Evolutionary conservation across 495 filamentous ascomycete species (phyloP), one percentile per base, ranked within the genome.

Genomic region (Hypoxylon rickii): DNA sequence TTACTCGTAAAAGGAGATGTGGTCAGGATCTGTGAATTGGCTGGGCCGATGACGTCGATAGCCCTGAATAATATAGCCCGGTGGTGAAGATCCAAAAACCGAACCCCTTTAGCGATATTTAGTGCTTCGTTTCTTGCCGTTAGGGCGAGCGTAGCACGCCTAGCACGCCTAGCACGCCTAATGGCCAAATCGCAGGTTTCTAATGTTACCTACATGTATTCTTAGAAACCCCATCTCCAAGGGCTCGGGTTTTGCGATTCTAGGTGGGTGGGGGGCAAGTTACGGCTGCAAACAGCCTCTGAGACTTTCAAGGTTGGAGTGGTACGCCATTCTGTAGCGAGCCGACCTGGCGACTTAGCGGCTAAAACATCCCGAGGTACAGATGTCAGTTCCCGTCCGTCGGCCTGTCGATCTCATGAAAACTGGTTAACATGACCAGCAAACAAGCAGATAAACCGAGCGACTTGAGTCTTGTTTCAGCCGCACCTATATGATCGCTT

Each of bases 21-120:
- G n/a, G 13, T 31, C 17, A 22, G 6, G 4, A 19, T 46, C 32
- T 46, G 12, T 12, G 13, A 34, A 19, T 33, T 47, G 15, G 18
- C 26, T 18, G 19, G 33, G 16, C 19, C 17, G 32, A 62, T 62
- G 58, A 62, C 58, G 52, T 56, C 42, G 47, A 47, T 48, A 43
- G 52, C 42, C 38, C n/a, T 29, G 12, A 43, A 45, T 16, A 13
- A 56, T 31, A 44, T 40, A 41, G 47, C n/a, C 41, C 38, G 19
- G 36, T 42, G 29, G 13, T 42, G 46, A 56, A 37, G 38, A 60
- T 50, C 50, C n/a, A 50, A 41, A 61, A 17, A 13, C 41, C 42
- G 45, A 39, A 51, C 51, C 4, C 17, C 10, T 22, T 47, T 61
- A 56, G 43, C 43, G 58, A 37, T 18, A 44, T 6, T 12, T 26